Percentiles rank a stretch among this genome's conserved stretches.
These are phyloP conservation scores for Stagonosporopsis vannaccii DNA, from an alignment of 2,329 filamentous ascomycete genomes.

Conservation along the genomic window DNA sequence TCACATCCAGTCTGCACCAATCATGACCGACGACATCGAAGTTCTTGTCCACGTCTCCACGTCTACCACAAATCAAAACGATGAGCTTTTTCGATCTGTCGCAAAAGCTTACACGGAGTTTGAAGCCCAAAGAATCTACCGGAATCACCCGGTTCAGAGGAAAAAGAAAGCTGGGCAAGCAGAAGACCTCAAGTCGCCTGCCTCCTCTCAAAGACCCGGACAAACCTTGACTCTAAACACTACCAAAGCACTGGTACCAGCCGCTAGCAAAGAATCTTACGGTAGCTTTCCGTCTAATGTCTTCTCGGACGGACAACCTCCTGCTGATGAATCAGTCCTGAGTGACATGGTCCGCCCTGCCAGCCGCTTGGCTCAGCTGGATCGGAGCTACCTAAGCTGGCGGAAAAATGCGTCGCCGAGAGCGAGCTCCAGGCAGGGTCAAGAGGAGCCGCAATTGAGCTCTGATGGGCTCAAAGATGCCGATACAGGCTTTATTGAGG, in stretches of 20 bases:
- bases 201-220: background rate
- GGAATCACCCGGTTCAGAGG: background rate
- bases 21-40: constrained; percentile 52
- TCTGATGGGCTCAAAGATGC: constrained; percentile 7
- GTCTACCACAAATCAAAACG: constrained; percentile 50
- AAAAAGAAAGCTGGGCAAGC: background rate
- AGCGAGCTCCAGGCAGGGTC: constrained; percentile 8
- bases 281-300: constrained; percentile 44
- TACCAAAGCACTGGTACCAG: constrained; percentile 12
- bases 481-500: constrained; percentile 47
- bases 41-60: constrained; percentile 57
- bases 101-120: constrained; percentile 53
- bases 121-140: constrained; percentile 21
- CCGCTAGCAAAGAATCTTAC: constrained; percentile 39
- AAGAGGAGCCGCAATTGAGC: background rate
- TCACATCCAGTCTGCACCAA: constrained; percentile 9
- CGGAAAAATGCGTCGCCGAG: constrained; percentile 23
- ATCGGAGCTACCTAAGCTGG: constrained; percentile 37
- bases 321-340: background rate
- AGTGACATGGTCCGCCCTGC: constrained; percentile 18
- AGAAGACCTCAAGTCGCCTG: background rate
- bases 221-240: background rate
- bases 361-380: constrained; percentile 37
- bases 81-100: constrained; percentile 51
- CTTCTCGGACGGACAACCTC: constrained; percentile 14